phyloP scores from a whole-genome alignment of 2,329 filamentous ascomycete genomes.

The Fusarium robinianum region DNA sequence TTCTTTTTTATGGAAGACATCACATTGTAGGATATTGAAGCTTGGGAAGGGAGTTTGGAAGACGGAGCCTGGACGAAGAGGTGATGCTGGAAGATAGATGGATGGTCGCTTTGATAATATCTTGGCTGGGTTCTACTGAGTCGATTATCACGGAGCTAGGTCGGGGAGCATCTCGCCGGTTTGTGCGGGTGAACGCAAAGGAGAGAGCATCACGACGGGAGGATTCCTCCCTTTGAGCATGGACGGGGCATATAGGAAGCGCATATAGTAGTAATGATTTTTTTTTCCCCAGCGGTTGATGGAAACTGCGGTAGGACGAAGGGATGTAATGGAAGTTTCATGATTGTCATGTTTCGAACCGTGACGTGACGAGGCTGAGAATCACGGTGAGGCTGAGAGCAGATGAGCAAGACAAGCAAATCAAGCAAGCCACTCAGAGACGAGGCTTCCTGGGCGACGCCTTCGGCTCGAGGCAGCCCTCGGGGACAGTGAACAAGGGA shows the following conservation, averaged over 20 bases:
- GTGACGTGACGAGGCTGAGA: conserved; percentile 3
- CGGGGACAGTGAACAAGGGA: background rate
- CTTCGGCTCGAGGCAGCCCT: background rate
- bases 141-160: conserved; percentile 13
- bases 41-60: background rate
- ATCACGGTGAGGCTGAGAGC: conserved; percentile 13
- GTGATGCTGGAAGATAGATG: no score
- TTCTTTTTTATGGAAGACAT: no score
- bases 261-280: conserved; percentile 36
- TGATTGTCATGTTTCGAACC: conserved; percentile 1
- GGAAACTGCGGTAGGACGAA: conserved; percentile 7
- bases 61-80: background rate
- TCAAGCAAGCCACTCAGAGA: background rate
- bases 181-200: conserved; percentile 28
- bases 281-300: conserved; percentile 12
- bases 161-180: conserved; percentile 20
- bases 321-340: conserved; percentile 32
- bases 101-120: background rate
- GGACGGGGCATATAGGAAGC: conserved; percentile 31
- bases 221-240: conserved; percentile 26
- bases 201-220: conserved; percentile 15
- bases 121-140: conserved; percentile 13
- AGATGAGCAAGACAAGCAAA: background rate
- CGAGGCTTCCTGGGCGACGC: no score
- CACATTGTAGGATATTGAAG: conserved; percentile 6